phyloP scores from a whole-genome alignment of 805 yeast species.

The Jamesozyma piceae region DNA sequence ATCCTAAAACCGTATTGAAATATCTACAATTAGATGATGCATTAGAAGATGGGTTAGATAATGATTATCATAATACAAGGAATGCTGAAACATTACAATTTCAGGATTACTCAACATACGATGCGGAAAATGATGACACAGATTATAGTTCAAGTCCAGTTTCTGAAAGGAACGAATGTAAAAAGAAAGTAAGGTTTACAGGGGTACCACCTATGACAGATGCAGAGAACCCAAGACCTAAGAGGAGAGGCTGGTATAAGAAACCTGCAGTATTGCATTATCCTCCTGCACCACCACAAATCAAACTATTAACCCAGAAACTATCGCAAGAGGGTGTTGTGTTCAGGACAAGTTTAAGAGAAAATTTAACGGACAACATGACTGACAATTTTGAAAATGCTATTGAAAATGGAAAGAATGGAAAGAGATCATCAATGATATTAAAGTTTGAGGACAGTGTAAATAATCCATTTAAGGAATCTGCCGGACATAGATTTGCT shows the following conservation, averaged over 20 bases:
- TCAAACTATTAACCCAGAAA: constrained; percentile 9
- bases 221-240: constrained; percentile 26
- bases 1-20: background rate
- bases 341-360: constrained; percentile 25
- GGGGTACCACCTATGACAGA: constrained; percentile 31
- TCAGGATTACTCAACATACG: background rate
- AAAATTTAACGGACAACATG: constrained; percentile 8
- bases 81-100: constrained; percentile 1
- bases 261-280: constrained; percentile 30
- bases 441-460: constrained; percentile 5
- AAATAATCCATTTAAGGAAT: constrained; percentile 6
- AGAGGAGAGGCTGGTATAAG: constrained; percentile 30
- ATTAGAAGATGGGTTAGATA: background rate
- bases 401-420: background rate
- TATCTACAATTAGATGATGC: background rate
- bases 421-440: constrained; percentile 2
- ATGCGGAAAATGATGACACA: background rate
- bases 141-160: background rate
- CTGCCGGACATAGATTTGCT: constrained; percentile 16
- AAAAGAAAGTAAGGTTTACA: constrained; percentile 28
- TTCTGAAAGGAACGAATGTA: background rate
- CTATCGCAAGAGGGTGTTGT: constrained; percentile 29
- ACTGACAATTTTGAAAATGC: background rate
- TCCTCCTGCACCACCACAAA: constrained; percentile 25
- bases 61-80: background rate